A percentile compares a stretch with the other conserved stretches of the same genome.
phyloP scores from a whole-genome alignment of 176 grass and related monocot genomes.

The Chrysopogon serrulatus region DNA sequence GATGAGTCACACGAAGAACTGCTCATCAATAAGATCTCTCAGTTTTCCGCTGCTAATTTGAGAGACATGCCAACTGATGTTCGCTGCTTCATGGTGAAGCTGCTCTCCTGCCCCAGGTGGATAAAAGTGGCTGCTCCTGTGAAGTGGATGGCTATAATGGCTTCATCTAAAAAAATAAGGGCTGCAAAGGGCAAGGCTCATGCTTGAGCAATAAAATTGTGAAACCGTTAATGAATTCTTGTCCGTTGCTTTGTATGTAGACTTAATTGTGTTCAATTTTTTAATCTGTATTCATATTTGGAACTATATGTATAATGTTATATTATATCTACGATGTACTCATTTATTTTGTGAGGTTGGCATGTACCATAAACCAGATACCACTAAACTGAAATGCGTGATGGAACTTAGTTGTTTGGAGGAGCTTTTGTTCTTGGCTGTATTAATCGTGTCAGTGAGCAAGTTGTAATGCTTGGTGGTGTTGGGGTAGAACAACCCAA shows the following conservation, averaged over 20 bases:
- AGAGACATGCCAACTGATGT: not conserved
- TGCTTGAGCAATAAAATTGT: not conserved
- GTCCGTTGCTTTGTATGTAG: not conserved
- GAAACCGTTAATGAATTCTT: not conserved
- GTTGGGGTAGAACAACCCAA: too few relatives aligned
- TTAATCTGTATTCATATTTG: too few relatives aligned
- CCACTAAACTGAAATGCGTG: not conserved
- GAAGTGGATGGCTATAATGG: not conserved
- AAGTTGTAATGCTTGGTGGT: too few relatives aligned
- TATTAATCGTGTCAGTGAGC: too few relatives aligned
- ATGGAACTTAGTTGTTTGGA: not conserved
- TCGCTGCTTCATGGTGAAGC: not conserved
- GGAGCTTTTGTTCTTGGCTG: too few relatives aligned
- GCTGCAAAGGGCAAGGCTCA: not conserved
- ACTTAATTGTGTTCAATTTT: too few relatives aligned
- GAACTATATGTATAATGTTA: too few relatives aligned
- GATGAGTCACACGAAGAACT: too few relatives aligned
- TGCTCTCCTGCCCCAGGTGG: not conserved
- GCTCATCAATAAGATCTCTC: not conserved
- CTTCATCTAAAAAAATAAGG: not conserved
- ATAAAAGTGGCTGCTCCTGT: not conserved
- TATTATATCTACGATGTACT: not conserved
- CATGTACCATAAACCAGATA: not conserved
- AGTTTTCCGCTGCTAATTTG: not conserved
- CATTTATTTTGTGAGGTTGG: not conserved